Conservation (phyloP, 2,329 filamentous ascomycete species). For the Pseudocercospora vitis region DNA sequence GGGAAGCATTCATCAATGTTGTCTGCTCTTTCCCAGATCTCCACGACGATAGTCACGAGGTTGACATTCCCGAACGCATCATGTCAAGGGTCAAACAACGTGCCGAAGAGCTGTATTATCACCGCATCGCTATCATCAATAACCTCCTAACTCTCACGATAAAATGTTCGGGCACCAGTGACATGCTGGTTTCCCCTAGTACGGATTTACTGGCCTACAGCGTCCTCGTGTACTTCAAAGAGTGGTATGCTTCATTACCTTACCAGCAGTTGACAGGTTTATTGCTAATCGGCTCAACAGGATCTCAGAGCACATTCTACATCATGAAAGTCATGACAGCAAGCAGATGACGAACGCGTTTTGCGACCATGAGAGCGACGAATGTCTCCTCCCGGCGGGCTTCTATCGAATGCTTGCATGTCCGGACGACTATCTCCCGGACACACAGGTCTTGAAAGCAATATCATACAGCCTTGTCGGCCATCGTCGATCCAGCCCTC, state of each 20-base stretch:
- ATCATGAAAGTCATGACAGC: not conserved
- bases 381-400: conserved; percentile 23
- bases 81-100: not conserved
- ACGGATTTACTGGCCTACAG: not conserved
- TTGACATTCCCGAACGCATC: not conserved
- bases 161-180: not conserved
- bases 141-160: not conserved
- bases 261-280: not conserved
- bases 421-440: conserved; percentile 35
- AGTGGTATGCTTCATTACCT: not conserved
- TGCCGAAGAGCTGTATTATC: conserved; percentile 10
- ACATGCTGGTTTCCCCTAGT: not conserved
- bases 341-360: not conserved
- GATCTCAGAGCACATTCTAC: conserved; percentile 11
- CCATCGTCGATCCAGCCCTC: conserved; percentile 7
- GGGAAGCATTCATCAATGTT: conserved; percentile 41
- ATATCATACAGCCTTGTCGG: not conserved
- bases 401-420: conserved; percentile 38
- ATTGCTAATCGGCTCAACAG: not conserved
- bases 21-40: conserved; percentile 33
- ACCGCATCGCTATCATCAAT: conserved; percentile 2
- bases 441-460: conserved; percentile 1
- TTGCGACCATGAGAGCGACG: conserved; percentile 10
- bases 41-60: conserved; percentile 8
- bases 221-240: conserved; percentile 2